Conservation (phyloP, 140 eudicot genomes). For the Anethum foeniculum region DNA sequence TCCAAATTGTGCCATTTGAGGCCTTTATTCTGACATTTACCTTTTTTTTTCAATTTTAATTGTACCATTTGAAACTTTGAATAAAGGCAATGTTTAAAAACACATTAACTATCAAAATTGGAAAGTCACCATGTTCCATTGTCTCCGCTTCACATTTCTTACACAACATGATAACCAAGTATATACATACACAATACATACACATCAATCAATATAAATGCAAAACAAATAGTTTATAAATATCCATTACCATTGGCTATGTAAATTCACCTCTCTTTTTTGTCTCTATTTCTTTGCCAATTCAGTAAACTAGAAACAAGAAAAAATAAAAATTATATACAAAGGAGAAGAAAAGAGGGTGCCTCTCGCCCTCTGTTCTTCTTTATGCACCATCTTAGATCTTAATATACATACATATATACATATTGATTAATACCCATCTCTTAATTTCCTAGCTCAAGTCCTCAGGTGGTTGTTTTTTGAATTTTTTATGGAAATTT, state of each 20-base stretch:
- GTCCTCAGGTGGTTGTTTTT: constrained; percentile 16
- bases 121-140: constrained; percentile 37
- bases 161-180: constrained; percentile 53
- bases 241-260: constrained; percentile 19
- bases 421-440: constrained; percentile 18
- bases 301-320: constrained; percentile 7
- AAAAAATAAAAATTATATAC: background rate
- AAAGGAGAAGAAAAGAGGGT: constrained; percentile 32
- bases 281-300: constrained; percentile 10
- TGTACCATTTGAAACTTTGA: too few relatives aligned
- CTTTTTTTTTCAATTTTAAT: too few relatives aligned
- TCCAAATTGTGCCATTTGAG: too few relatives aligned
- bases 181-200: background rate
- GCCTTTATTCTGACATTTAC: too few relatives aligned
- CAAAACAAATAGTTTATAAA: constrained; percentile 3
- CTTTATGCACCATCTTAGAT: constrained; percentile 58
- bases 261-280: constrained; percentile 25
- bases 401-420: constrained; percentile 28
- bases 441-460: constrained; percentile 23
- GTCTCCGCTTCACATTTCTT: constrained; percentile 34
- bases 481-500: background rate
- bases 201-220: constrained; percentile 12
- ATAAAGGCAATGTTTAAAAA: background rate
- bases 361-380: constrained; percentile 39
- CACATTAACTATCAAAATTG: background rate